These are phyloP conservation scores for Hygrocybe coccinea DNA, from an alignment of 768 basidiomycete genomes.

Conservation along the genomic window DNA sequence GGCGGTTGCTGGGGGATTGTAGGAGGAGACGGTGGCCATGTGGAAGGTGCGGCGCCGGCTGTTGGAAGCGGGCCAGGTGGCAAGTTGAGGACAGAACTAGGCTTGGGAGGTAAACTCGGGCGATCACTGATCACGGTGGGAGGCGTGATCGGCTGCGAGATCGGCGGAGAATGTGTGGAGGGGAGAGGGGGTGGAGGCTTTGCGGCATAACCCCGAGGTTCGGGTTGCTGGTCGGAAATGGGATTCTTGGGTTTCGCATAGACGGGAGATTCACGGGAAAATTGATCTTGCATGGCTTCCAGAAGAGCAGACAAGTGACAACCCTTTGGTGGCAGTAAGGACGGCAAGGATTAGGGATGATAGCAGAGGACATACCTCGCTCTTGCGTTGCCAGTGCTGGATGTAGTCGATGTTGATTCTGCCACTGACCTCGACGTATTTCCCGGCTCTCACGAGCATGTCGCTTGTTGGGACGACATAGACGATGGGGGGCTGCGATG, in stretches of 20 bases:
- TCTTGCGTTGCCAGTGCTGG: constrained; percentile 73
- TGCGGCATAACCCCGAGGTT: constrained; percentile 13
- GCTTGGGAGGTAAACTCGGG: constrained; percentile 35
- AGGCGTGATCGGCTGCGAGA: neutral
- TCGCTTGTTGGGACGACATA: constrained; percentile 90
- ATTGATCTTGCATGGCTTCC: constrained; percentile 73
- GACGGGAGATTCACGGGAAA: constrained; percentile 83
- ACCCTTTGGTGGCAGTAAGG: constrained; percentile 43
- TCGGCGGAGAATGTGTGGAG: constrained; percentile 14
- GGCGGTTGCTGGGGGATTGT: neutral
- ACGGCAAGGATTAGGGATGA: constrained; percentile 8
- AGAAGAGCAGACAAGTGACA: constrained; percentile 72
- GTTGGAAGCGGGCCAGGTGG: neutral
- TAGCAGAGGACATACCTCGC: constrained; percentile 57
- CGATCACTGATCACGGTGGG: constrained; percentile 14
- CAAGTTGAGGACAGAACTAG: constrained; percentile 11
- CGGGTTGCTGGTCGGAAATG: constrained; percentile 4
- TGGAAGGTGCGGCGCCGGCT: neutral
- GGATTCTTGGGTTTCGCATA: constrained; percentile 68
- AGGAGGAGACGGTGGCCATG: neutral
- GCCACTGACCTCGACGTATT: constrained; percentile 76
- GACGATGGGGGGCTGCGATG: constrained; percentile 71
- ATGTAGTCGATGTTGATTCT: constrained; percentile 65
- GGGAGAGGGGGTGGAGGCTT: constrained; percentile 36
- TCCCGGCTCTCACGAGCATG: constrained; percentile 80